phyloP scores from a whole-genome alignment of 768 basidiomycete genomes.

The Russula sp. region DNA sequence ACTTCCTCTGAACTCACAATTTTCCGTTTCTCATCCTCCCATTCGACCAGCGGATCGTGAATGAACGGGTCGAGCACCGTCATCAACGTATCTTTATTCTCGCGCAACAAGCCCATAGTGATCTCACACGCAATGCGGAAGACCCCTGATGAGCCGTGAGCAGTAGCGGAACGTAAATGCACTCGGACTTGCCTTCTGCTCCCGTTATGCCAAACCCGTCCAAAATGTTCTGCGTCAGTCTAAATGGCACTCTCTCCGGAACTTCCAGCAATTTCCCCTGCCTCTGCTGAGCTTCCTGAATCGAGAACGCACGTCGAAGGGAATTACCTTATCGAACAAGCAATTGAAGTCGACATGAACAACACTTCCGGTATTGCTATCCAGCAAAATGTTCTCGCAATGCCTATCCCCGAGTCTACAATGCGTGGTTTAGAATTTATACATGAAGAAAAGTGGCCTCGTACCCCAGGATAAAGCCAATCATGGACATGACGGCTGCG shows the following conservation, averaged over 20 bases:
- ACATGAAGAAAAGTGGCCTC: slow-evolving; percentile 31
- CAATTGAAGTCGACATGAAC: slow-evolving; percentile 99
- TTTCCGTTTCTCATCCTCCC: slow-evolving; percentile 80
- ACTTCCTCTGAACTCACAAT: slow-evolving; percentile 41
- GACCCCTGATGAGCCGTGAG: slow-evolving; percentile 51
- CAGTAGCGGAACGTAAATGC: neutral
- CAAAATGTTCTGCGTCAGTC: slow-evolving; percentile 88
- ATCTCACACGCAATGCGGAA: slow-evolving; percentile 91
- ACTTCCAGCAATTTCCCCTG: slow-evolving; percentile 81
- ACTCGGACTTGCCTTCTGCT: slow-evolving; percentile 65
- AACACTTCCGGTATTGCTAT: slow-evolving; percentile 81
- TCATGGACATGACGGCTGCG: slow-evolving; percentile 97
- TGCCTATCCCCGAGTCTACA: slow-evolving; percentile 94
- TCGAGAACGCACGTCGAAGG: neutral
- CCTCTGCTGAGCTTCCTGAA: slow-evolving; percentile 7
- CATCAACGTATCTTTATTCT: slow-evolving; percentile 91
- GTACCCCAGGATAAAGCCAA: slow-evolving; percentile 93
- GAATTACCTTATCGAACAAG: slow-evolving; percentile 85
- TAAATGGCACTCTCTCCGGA: slow-evolving; percentile 90
- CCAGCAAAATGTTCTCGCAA: slow-evolving; percentile 93
- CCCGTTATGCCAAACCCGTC: slow-evolving; percentile 93
- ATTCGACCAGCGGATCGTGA: slow-evolving; percentile 95
- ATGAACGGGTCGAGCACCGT: slow-evolving; percentile 95
- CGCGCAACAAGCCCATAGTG: slow-evolving; percentile 79
- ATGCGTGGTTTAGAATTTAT: neutral